phyloP scores from a whole-genome alignment of 495 filamentous ascomycete species.

The Astrocystis sublimbata region DNA sequence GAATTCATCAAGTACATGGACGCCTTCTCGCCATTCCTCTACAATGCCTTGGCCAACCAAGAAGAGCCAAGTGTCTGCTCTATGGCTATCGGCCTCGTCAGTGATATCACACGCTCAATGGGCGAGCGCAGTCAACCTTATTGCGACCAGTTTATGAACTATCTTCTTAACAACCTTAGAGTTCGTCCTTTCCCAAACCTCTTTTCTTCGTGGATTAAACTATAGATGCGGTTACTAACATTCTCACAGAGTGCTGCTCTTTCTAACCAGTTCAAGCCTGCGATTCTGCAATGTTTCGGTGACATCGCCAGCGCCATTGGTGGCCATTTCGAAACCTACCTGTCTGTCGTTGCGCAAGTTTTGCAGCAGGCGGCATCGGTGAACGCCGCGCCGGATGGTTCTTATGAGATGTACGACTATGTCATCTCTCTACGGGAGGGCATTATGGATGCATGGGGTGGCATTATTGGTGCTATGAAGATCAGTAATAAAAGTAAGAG shows the following conservation, averaged over 20 bases:
- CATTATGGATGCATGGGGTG: constrained; percentile 99
- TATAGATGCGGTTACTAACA: constrained; percentile 33
- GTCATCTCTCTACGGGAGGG: constrained; percentile 91
- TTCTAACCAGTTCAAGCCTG: constrained; percentile 96
- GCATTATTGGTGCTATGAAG: constrained; percentile 92
- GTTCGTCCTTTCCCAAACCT: constrained; percentile 52
- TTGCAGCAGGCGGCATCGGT: constrained; percentile 89
- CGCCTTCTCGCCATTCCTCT: constrained; percentile 83
- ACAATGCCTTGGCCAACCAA: constrained; percentile 89
- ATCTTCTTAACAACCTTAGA: constrained; percentile 83
- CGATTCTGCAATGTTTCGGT: constrained; percentile 96
- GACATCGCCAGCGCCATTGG: constrained; percentile 97
- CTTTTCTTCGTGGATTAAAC: background rate
- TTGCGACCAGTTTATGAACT: constrained; percentile 98
- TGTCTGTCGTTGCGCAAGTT: constrained; percentile 87
- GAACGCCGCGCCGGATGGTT: constrained; percentile 65
- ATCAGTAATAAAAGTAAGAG: constrained; percentile 68
- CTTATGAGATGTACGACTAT: constrained; percentile 93
- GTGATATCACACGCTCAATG: constrained; percentile 89
- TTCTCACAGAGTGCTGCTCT: constrained; percentile 61
- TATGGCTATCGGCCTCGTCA: constrained; percentile 96
- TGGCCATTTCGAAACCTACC: constrained; percentile 87
- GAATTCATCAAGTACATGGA: constrained; percentile 98
- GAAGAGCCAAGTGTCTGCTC: constrained; percentile 92
- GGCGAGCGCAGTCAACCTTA: constrained; percentile 87